phyloP scores from a whole-genome alignment of 495 filamentous ascomycete genomes.

The Tuber microsphaerosporum region DNA sequence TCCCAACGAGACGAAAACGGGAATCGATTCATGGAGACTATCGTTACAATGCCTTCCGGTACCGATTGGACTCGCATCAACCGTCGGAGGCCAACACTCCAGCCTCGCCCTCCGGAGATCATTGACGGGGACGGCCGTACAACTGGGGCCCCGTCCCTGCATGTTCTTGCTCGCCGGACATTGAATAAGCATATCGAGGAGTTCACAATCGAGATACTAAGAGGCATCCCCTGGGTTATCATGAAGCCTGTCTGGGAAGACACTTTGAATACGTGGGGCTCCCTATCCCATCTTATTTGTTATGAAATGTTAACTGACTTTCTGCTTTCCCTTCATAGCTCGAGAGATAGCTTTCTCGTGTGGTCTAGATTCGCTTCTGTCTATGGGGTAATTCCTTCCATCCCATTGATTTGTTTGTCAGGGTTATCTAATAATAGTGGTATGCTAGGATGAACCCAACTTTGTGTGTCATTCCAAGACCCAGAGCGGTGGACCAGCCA shows the following conservation, averaged over 20 bases:
- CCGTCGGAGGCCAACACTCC: neutral
- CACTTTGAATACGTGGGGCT: conserved; percentile 21
- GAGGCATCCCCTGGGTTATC: conserved; percentile 28
- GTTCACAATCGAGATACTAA: conserved; percentile 26
- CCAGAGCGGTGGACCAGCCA: neutral
- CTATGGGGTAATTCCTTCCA: conserved; percentile 28
- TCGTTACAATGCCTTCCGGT: conserved; percentile 10
- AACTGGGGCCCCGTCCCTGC: conserved; percentile 12
- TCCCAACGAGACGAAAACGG: conserved; percentile 32
- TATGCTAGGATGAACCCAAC: conserved; percentile 21
- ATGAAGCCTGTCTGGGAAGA: conserved; percentile 28
- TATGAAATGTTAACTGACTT: neutral
- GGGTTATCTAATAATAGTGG: conserved; percentile 2
- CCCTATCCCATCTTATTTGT: neutral
- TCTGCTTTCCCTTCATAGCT: neutral
- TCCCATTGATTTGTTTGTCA: neutral
- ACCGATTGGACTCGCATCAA: conserved; percentile 30
- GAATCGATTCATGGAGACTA: conserved; percentile 23
- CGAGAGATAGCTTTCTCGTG: conserved; percentile 20
- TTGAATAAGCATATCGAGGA: conserved; percentile 25
- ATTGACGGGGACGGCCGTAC: conserved; percentile 10
- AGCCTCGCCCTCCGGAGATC: neutral
- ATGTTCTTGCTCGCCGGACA: conserved; percentile 19
- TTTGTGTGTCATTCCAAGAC: conserved; percentile 13
- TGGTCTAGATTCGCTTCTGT: conserved; percentile 30